Evolutionary conservation across 768 basidiomycete species (phyloP).

Genomic region (Epithele typhae): DNA sequence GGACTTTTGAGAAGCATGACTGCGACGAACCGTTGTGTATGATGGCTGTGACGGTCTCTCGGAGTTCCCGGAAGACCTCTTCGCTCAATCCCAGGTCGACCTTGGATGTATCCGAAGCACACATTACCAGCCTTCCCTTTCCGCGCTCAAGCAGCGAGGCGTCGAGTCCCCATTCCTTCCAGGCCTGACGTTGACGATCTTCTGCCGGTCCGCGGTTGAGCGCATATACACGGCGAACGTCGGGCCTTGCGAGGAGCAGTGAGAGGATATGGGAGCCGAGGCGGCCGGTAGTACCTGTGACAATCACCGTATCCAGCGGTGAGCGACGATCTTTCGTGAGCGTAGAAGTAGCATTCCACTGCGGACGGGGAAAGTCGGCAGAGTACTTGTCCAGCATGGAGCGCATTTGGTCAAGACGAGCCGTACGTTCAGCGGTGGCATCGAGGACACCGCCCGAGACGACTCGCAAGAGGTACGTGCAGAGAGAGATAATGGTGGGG

Average conservation of each 20-base stretch:
- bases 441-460: constrained; percentile 4
- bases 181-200: no score
- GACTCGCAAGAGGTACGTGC: constrained; percentile 2
- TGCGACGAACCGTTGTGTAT: constrained; percentile 22
- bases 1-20: neutral
- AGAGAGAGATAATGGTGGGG: constrained; percentile 16
- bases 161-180: no score
- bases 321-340: neutral
- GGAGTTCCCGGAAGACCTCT: no score
- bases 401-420: constrained; percentile 11
- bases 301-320: neutral
- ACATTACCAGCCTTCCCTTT: no score
- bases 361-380: constrained; percentile 3
- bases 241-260: no score
- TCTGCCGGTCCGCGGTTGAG: no score
- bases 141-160: no score
- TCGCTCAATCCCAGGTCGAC: no score
- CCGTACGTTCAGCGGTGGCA: neutral
- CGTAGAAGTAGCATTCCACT: neutral
- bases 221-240: no score
- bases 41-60: constrained; percentile 12
- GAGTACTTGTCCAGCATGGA: constrained; percentile 18
- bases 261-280: no score
- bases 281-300: no score
- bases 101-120: no score